Base-by-base conservation (phyloP, 805 yeast genomes). In the Vanderwaltozyma tropicalis region DNA sequence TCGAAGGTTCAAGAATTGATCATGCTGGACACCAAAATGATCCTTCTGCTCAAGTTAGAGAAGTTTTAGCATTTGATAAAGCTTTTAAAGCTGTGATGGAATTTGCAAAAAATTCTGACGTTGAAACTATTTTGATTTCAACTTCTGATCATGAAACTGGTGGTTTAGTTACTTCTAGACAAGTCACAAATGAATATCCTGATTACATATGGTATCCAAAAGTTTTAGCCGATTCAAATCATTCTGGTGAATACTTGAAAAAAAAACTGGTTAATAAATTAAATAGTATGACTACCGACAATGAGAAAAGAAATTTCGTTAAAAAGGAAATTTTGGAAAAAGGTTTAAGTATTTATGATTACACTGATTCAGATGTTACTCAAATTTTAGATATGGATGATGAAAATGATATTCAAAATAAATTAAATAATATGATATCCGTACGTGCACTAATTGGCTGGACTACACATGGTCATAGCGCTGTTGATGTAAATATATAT, bases 121-220 rank as follows among this genome's bases (percentile, higher is more conserved):
- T 72, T 11, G 95, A 86, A 48, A 85, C 95, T 3, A 66, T 81
- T 32, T 71, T 85, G 29, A 67, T 88, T 30, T 76, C 89, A 19
- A 86, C 95, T 2, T 80, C 94, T 18, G 96, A 88, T 59, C 97
- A 88, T 64, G 97, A 88, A 59, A 88, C 96, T 19, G 97, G 97
- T 44, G 97, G 96, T 0, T 68, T 88, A 45, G 81, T 82, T n/a
- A 73, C 84, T 32, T 86, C 95, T 0, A 75, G 88, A 61, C 96
- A 88, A 65, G 59, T 82, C 28, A 54, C 76, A 5, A 57, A 67
- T 3, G 55, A 56, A 1, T 86, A 87, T 57, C 96, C 96, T 1
- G 94, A 86, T 41, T 87, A 87, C 53, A 53, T 76, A 41, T 88
- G 96, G 96, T 74, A 70, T 50, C 97, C 96, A 1, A 77, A 81